Percentiles rank a stretch among this genome's conserved stretches.
Evolutionary conservation across 148 eudicot genomes (phyloP).

Genomic region (Chenopodium quinoa): DNA sequence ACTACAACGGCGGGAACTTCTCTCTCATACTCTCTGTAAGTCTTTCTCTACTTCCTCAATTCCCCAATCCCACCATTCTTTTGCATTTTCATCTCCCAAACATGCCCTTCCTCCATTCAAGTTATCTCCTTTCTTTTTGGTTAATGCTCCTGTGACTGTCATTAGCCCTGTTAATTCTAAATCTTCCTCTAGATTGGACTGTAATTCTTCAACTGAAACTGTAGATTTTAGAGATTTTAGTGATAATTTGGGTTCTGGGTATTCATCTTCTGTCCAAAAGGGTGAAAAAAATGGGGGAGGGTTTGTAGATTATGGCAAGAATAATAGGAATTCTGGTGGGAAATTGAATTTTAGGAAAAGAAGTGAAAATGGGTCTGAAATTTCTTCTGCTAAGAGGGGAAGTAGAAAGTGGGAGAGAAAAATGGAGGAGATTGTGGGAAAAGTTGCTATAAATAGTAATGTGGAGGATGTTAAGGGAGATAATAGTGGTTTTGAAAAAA

Average conservation of each 20-base stretch:
- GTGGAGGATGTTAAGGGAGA: constrained; percentile 18
- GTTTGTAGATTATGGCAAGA: constrained; percentile 4
- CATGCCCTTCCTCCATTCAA: constrained; percentile 26
- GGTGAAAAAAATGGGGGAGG: constrained; percentile 1
- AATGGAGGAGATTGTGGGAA: constrained; percentile 23
- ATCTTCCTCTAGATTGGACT: constrained; percentile 16
- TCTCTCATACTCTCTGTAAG: constrained; percentile 48
- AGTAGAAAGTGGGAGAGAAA: constrained; percentile 11
- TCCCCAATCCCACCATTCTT: constrained; percentile 27
- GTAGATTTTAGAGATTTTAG: background rate
- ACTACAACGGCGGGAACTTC: constrained; percentile 42
- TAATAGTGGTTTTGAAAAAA: background rate
- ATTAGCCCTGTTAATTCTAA: constrained; percentile 15
- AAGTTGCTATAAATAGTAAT: constrained; percentile 26
- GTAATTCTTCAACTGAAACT: constrained; percentile 28
- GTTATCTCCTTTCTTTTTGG: constrained; percentile 30
- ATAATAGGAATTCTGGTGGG: constrained; percentile 14
- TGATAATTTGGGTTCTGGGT: constrained; percentile 18
- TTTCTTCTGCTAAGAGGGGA: constrained; percentile 19
- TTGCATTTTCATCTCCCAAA: constrained; percentile 36
- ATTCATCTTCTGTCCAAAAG: constrained; percentile 3
- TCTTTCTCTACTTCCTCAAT: constrained; percentile 33
- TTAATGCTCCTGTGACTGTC: constrained; percentile 23
- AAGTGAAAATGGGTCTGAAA: constrained; percentile 29
- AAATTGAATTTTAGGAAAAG: constrained; percentile 15